These are phyloP conservation scores for Hypoxylon lienhwacheense DNA, from an alignment of 495 filamentous ascomycete species.

Conservation along the genomic window DNA sequence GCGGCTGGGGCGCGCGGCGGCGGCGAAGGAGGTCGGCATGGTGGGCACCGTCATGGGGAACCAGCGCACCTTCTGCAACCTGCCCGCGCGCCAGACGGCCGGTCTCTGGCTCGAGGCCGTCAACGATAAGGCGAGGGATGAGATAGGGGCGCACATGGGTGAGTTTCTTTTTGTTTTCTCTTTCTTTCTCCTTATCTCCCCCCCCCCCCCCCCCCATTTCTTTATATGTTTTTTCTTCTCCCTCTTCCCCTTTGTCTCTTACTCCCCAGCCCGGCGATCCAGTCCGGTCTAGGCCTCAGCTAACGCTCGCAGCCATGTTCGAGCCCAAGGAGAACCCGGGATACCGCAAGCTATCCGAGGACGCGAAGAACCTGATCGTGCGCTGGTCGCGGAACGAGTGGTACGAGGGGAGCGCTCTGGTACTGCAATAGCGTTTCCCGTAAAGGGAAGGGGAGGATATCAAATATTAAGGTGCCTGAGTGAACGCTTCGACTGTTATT, in stretches of 20 bases:
- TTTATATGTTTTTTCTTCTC: too few species aligned
- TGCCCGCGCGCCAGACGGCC: slow-evolving; percentile 60
- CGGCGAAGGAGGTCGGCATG: slow-evolving; percentile 45
- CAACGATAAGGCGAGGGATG: slow-evolving; percentile 77
- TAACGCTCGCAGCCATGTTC: slow-evolving; percentile 67
- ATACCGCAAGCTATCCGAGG: slow-evolving; percentile 66
- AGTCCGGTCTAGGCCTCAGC: slow-evolving; percentile 4
- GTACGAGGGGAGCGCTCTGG: slow-evolving; percentile 46
- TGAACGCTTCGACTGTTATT: background rate
- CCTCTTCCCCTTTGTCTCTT: background rate
- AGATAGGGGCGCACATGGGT: slow-evolving; percentile 80
- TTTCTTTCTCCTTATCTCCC: background rate
- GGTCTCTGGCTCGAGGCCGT: slow-evolving; percentile 65
- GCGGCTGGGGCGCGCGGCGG: slow-evolving; percentile 67
- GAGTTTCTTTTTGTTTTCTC: slow-evolving; percentile 27
- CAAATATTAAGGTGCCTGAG: slow-evolving; percentile 3
- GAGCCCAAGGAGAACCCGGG: slow-evolving; percentile 75
- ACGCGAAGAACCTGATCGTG: slow-evolving; percentile 65
- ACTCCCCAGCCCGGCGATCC: background rate
- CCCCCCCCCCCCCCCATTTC: too few species aligned
- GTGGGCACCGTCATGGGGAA: slow-evolving; percentile 56
- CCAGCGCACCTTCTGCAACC: slow-evolving; percentile 78
- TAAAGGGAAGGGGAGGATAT: too few species aligned
- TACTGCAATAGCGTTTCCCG: slow-evolving; percentile 28
- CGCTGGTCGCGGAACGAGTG: slow-evolving; percentile 60